phyloP scores from a whole-genome alignment of 768 basidiomycete species.

The Pleurotus cornucopiae region DNA sequence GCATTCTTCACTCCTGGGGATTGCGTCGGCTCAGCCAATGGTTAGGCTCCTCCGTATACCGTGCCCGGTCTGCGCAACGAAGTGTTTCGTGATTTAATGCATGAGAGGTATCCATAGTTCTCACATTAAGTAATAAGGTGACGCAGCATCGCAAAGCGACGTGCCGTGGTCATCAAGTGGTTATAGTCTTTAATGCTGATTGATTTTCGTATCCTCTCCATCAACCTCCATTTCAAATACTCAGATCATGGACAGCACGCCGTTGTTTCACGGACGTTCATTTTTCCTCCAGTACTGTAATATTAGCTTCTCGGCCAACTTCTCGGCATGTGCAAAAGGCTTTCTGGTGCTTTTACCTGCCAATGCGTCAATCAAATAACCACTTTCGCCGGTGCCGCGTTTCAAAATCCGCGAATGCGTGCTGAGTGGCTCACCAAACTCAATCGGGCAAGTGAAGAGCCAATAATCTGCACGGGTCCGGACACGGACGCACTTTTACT shows the following conservation, averaged over 20 bases:
- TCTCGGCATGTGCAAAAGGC: too few relatives aligned
- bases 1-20: too few relatives aligned
- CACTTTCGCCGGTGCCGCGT: not conserved
- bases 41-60: too few relatives aligned
- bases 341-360: too few relatives aligned
- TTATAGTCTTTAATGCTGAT: not conserved
- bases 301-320: too few relatives aligned
- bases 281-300: too few relatives aligned
- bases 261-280: too few relatives aligned
- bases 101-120: not conserved
- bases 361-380: too few relatives aligned
- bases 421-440: not conserved
- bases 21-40: too few relatives aligned
- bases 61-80: not conserved
- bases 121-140: too few relatives aligned
- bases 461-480: not conserved
- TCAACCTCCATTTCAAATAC: too few relatives aligned
- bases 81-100: not conserved
- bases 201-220: not conserved
- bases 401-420: conserved; percentile 3
- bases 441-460: not conserved
- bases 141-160: not conserved
- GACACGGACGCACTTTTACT: not conserved
- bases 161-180: not conserved
- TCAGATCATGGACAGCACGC: too few relatives aligned